Evolutionary conservation across 2,329 filamentous ascomycete species (phyloP).

Genomic region (Claviceps digitariae): DNA sequence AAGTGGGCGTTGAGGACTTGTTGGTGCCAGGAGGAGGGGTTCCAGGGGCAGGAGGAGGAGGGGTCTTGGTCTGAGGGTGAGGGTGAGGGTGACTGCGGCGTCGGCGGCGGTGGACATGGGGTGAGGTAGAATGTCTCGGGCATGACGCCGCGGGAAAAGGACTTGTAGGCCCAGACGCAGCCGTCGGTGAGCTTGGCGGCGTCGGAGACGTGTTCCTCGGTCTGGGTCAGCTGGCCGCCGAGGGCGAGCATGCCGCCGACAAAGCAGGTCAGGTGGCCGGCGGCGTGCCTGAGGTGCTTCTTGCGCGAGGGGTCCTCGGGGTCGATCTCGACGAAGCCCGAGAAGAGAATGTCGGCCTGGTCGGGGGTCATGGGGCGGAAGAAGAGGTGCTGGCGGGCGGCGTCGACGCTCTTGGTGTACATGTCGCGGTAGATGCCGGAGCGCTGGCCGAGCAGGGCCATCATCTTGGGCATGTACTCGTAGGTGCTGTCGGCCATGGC

Average conservation of each 20-base stretch:
- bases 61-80: neutral
- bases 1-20: conserved; percentile 12
- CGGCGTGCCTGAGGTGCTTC: neutral
- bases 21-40: conserved; percentile 21
- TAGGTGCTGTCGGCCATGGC: conserved; percentile 42
- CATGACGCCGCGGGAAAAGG: conserved; percentile 45
- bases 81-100: no score
- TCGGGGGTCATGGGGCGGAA: conserved; percentile 55
- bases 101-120: conserved; percentile 19
- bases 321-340: conserved; percentile 26
- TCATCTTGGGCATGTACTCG: conserved; percentile 49
- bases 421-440: conserved; percentile 46
- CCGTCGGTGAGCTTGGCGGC: conserved; percentile 52
- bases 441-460: conserved; percentile 49
- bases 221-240: conserved; percentile 47
- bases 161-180: conserved; percentile 56
- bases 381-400: conserved; percentile 47
- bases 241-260: conserved; percentile 58
- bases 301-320: conserved; percentile 19
- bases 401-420: conserved; percentile 47
- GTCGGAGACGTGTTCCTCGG: conserved; percentile 46
- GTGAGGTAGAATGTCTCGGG: conserved; percentile 34
- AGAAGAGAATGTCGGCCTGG: conserved; percentile 49
- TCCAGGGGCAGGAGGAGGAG: conserved; percentile 25
- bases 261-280: conserved; percentile 29